Evolutionary conservation across 805 yeast genomes (phyloP).

Genomic region (Myxozyma melibiosi): DNA sequence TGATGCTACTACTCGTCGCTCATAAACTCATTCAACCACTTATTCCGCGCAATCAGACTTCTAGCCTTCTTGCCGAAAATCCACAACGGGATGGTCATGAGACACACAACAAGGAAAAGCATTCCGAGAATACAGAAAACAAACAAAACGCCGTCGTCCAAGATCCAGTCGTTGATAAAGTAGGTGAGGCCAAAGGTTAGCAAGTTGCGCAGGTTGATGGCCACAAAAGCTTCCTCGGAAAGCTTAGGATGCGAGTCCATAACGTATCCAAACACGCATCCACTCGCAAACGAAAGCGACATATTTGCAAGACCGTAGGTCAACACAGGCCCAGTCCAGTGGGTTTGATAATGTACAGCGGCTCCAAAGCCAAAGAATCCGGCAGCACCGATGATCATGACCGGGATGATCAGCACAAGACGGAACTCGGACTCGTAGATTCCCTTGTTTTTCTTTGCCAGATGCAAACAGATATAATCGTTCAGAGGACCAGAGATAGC

Average conservation of each 20-base stretch:
- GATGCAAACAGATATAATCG: slow-evolving; percentile 50
- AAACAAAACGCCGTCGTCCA: not conserved
- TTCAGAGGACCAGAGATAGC: slow-evolving; percentile 54
- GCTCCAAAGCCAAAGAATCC: slow-evolving; percentile 69
- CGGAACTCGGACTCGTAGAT: slow-evolving; percentile 67
- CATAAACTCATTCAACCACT: not conserved
- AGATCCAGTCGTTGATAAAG: slow-evolving; percentile 12
- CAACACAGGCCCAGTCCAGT: slow-evolving; percentile 5
- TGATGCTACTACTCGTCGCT: not conserved
- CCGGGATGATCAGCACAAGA: slow-evolving; percentile 56
- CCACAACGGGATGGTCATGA: not conserved
- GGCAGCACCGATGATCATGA: slow-evolving; percentile 47
- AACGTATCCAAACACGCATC: slow-evolving; percentile 7
- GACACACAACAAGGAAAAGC: not conserved
- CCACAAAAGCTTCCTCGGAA: slow-evolving; percentile 7
- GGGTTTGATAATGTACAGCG: slow-evolving; percentile 45
- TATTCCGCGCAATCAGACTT: slow-evolving; percentile 6
- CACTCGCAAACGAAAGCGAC: slow-evolving; percentile 3
- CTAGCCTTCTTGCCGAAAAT: slow-evolving; percentile 8
- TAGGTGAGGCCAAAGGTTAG: slow-evolving; percentile 2
- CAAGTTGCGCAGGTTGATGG: slow-evolving; percentile 10
- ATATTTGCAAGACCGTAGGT: slow-evolving; percentile 6
- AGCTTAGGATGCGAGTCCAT: slow-evolving; percentile 8
- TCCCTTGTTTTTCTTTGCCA: slow-evolving; percentile 53
- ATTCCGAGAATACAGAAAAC: slow-evolving; percentile 2